These are phyloP conservation scores for Emydomyces testavorans DNA, from an alignment of 2,329 filamentous ascomycete species.

Conservation along the genomic window DNA sequence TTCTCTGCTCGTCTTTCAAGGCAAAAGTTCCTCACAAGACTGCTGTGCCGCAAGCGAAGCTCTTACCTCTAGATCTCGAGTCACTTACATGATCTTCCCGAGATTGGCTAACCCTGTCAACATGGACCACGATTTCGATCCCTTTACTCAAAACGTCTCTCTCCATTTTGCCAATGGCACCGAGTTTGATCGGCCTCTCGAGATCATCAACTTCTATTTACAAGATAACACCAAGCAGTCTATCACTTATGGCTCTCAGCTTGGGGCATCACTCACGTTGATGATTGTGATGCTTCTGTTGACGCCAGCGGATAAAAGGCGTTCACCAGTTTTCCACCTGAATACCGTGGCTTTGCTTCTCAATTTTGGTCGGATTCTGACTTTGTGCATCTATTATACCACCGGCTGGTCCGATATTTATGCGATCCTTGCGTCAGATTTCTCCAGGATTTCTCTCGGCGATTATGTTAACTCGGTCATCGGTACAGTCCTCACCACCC, in stretches of 20 bases:
- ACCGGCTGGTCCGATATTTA: slow-evolving; percentile 53
- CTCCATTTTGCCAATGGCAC: slow-evolving; percentile 38
- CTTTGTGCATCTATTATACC: slow-evolving; percentile 44
- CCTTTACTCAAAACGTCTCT: slow-evolving; percentile 42
- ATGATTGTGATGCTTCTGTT: slow-evolving; percentile 55
- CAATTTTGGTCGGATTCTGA: slow-evolving; percentile 45
- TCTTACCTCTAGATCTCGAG: neutral
- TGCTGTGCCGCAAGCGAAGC: neutral
- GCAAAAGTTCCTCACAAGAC: neutral
- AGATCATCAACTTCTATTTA: slow-evolving; percentile 36
- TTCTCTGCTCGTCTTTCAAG: neutral
- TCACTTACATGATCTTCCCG: neutral
- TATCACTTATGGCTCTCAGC: slow-evolving; percentile 59
- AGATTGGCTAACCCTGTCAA: neutral
- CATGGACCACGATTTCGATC: slow-evolving; percentile 35
- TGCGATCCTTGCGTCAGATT: slow-evolving; percentile 46
- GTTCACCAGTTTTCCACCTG: slow-evolving; percentile 52
- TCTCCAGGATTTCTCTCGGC: slow-evolving; percentile 35
- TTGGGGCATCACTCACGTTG: slow-evolving; percentile 56
- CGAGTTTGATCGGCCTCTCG: slow-evolving; percentile 33
- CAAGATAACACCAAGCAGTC: slow-evolving; percentile 39
- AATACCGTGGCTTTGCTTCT: slow-evolving; percentile 51
- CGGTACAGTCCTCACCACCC: slow-evolving; percentile 38
- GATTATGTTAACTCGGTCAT: slow-evolving; percentile 41
- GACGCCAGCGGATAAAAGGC: slow-evolving; percentile 54